phyloP scores from a whole-genome alignment of 306 rosid genomes.

The Inga oerstediana region DNA sequence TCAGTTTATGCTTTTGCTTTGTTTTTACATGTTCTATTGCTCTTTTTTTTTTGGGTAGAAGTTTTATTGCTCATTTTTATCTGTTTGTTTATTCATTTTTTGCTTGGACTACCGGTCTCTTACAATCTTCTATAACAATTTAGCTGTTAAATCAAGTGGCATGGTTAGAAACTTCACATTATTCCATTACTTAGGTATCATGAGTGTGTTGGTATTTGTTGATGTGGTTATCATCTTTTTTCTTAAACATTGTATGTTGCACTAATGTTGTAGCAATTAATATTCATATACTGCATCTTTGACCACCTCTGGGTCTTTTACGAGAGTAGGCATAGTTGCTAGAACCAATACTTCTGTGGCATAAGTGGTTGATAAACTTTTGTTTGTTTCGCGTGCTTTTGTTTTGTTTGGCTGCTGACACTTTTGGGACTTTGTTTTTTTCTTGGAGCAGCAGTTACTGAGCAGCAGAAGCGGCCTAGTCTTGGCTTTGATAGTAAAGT shows the following conservation, averaged over 20 bases:
- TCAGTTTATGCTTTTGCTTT: constrained; percentile 17
- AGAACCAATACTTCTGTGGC: not conserved
- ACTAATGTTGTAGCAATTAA: not conserved
- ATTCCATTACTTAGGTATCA: constrained; percentile 7
- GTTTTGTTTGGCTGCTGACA: constrained; percentile 37
- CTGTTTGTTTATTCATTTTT: not conserved
- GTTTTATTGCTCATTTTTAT: not conserved
- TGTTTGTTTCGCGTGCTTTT: not conserved
- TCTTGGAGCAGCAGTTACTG: constrained; percentile 57
- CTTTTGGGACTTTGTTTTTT: constrained; percentile 35
- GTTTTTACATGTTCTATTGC: not conserved
- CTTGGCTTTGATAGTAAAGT: constrained; percentile 65
- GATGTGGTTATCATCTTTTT: constrained; percentile 17
- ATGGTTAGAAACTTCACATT: constrained; percentile 1
- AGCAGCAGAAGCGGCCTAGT: constrained; percentile 77
- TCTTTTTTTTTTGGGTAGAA: not conserved
- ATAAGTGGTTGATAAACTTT: constrained; percentile 11
- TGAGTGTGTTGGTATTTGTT: constrained; percentile 16
- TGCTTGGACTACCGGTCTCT: not conserved
- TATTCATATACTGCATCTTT: not conserved
- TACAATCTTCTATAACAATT: constrained; percentile 3
- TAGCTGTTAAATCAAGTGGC: constrained; percentile 6
- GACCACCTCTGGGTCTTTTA: not conserved
- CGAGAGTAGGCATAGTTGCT: not conserved
- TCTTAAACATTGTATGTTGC: constrained; percentile 19